Conservation (phyloP, 257 asterid species). For the Nicotiana attenuata region DNA sequence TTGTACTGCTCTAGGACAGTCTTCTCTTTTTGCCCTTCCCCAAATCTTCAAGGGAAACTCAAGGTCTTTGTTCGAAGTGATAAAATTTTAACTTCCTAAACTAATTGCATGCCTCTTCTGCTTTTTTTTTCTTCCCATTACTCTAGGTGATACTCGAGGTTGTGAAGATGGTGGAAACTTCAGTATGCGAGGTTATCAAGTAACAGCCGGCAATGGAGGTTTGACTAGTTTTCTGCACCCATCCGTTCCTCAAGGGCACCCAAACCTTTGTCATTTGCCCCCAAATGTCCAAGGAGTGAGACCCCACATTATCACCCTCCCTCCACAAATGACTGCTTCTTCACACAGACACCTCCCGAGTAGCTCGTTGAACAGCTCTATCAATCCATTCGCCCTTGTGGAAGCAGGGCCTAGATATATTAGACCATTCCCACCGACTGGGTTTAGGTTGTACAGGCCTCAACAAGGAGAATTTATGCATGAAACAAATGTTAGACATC, state of each 20-base stretch:
- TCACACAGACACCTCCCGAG: conserved; percentile 37
- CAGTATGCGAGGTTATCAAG: conserved; percentile 49
- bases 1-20: neutral
- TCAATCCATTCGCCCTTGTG: conserved; percentile 34
- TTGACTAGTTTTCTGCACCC: conserved; percentile 43
- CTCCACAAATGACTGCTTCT: conserved; percentile 47
- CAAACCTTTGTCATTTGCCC: conserved; percentile 34
- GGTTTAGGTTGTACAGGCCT: conserved; percentile 52
- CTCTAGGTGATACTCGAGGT: conserved; percentile 24
- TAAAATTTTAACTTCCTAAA: neutral
- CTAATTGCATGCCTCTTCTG: conserved; percentile 4
- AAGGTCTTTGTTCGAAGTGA: neutral
- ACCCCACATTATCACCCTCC: conserved; percentile 43
- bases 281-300: conserved; percentile 49
- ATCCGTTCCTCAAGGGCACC: conserved; percentile 49
- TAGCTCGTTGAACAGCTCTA: conserved; percentile 20
- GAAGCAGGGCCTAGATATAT: conserved; percentile 48
- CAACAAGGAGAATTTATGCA: conserved; percentile 48
- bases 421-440: conserved; percentile 52
- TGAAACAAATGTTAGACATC: conserved; percentile 47
- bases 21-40: neutral
- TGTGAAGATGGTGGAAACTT: conserved; percentile 38
- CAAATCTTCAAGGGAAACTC: neutral
- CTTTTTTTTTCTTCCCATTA: conserved; percentile 1
- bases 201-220: conserved; percentile 31